Base-by-base conservation (phyloP, 257 asterid genomes). In the Capsicum rhomboideum region DNA sequence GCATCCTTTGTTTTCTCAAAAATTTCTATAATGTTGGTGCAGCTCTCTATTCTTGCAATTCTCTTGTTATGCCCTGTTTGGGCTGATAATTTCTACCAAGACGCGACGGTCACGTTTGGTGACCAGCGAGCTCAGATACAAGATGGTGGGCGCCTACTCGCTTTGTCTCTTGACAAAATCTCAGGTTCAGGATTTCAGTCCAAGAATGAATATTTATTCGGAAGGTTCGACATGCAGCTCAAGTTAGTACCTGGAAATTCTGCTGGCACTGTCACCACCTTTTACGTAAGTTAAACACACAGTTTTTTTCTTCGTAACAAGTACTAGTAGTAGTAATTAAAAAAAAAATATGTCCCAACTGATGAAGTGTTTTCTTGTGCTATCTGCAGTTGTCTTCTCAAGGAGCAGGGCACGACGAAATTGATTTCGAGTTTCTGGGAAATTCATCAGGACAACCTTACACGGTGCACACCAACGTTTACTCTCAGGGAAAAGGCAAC, bases 111-210 rank as follows among this genome's bases (percentile, higher is more conserved):
- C 84, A 87, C 90, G 0, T 90, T 77, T 80, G 92, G 93, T 16
- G 84, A 86, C 6, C 88, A 87, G 17, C 91, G 90, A 11, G 90
- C 66, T 20, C 87, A 82, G 83, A 82, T 90, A 31, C 29, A 81
- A 0, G 90, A 89, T 3, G 89, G 90, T 0, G 93, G 93, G 6
- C 82, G 86, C 6, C 85, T 83, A 4, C 82, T 91, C 2, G 21
- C 91, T 0, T 23, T 92, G 10, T 68, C 89, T 2, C 63, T 91
- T 1, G 95, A 92, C 64, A 77, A 83, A 13, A 56, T 56, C 8
- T 91, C 94, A 0, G 95, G 95, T 4, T 89, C 92, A 0, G 95
- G 92, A 0, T 90, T 90, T 79, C 92, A 92, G 55, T 90, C 93
- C 31, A 89, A 85, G 87, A 87, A 88, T 23, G 88, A 83, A 26